Evolutionary conservation across 169 alveolate species (phyloP).

Genomic region (Plasmodium cynomolgi): DNA sequence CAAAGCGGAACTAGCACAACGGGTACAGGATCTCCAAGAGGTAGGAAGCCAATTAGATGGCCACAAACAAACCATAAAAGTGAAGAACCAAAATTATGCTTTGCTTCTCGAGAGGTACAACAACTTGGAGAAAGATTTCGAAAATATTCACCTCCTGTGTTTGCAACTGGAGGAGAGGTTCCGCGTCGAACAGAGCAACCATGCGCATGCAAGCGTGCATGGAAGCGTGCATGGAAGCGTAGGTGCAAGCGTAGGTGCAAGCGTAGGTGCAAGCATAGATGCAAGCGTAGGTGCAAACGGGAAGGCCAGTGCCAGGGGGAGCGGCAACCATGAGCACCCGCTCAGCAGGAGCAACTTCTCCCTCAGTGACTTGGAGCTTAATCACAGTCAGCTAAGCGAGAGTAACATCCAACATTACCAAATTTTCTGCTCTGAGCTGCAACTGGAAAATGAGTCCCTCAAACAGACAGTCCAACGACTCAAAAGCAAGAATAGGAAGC

Average conservation of each 20-base stretch:
- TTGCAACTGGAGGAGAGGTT: constrained; percentile 20
- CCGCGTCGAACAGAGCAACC: not conserved
- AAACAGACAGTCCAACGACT: not conserved
- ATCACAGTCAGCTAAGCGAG: constrained; percentile 40
- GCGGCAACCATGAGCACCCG: not conserved
- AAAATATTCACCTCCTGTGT: constrained; percentile 30
- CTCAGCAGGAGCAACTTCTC: constrained; percentile 39
- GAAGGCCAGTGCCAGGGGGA: not conserved
- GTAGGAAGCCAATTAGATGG: not conserved
- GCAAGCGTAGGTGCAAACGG: too few species aligned
- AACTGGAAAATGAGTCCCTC: constrained; percentile 39
- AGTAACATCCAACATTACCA: constrained; percentile 15
- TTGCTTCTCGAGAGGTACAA: constrained; percentile 16
- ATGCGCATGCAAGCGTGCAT: not conserved
- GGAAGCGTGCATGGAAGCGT: too few species aligned
- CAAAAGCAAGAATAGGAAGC: constrained; percentile 27
- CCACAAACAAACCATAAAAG: not conserved
- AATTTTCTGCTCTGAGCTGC: constrained; percentile 40
- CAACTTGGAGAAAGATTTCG: constrained; percentile 30
- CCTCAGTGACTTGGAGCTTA: constrained; percentile 25
- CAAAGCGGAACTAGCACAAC: not conserved
- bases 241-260: too few species aligned
- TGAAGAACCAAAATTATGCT: not conserved
- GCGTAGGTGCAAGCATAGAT: too few species aligned
- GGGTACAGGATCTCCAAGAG: not conserved